These are phyloP conservation scores for Nakazawaea holstii DNA, from an alignment of 805 yeast species.

Conservation along the genomic window DNA sequence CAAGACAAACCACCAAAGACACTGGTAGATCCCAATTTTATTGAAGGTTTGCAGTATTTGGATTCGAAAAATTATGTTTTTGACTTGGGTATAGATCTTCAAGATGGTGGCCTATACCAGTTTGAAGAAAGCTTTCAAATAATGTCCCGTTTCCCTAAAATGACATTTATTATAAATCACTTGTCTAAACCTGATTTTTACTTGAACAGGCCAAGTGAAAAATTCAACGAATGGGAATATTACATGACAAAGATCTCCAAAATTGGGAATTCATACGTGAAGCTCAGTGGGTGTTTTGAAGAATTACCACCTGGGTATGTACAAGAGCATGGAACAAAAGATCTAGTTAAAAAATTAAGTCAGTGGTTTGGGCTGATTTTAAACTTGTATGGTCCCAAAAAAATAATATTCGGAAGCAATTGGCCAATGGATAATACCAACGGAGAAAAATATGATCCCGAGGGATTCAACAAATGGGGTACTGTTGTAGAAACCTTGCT, in stretches of 20 bases:
- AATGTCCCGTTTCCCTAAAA: slow-evolving; percentile 21
- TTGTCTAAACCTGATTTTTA: slow-evolving; percentile 9
- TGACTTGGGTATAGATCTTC: slow-evolving; percentile 36
- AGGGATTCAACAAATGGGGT: slow-evolving; percentile 20
- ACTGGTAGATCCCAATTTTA: slow-evolving; percentile 23
- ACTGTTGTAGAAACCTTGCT: slow-evolving; percentile 16
- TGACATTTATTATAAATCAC: slow-evolving; percentile 24
- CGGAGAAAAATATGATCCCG: slow-evolving; percentile 1
- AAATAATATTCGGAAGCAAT: slow-evolving; percentile 7
- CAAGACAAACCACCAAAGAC: slow-evolving; percentile 37
- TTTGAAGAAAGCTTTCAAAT: slow-evolving; percentile 29
- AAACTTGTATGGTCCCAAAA: slow-evolving; percentile 1
- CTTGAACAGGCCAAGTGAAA: slow-evolving; percentile 2
- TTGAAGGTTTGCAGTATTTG: slow-evolving; percentile 29
- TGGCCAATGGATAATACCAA: slow-evolving; percentile 12
- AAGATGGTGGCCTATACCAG: slow-evolving; percentile 30
- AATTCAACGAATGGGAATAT: slow-evolving; percentile 6
- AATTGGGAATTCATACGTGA: slow-evolving; percentile 22
- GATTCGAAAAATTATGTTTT: slow-evolving; percentile 24
- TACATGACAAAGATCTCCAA: slow-evolving; percentile 13
- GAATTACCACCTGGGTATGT: slow-evolving; percentile 1
- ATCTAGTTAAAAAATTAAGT: neutral
- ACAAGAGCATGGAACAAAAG: neutral
- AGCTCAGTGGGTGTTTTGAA: slow-evolving; percentile 34
- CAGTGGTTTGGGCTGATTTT: slow-evolving; percentile 6